These are phyloP conservation scores for Calonectria ilicicola DNA, from an alignment of 2,329 filamentous ascomycete species.

Conservation along the genomic window DNA sequence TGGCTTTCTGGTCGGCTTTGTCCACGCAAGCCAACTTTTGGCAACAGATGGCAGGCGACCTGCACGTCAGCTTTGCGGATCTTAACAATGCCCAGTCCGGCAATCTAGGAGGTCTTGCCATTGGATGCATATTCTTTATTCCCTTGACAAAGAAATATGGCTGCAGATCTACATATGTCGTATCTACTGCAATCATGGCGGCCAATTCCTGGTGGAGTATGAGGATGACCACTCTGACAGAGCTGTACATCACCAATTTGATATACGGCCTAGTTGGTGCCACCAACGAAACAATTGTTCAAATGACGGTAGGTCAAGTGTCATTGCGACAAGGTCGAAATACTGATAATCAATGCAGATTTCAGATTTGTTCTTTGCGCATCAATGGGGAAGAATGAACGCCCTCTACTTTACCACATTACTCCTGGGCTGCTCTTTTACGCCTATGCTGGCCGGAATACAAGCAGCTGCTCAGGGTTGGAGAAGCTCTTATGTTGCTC, in stretches of 20 bases:
- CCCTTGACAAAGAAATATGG: conserved; percentile 47
- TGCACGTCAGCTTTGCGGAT: conserved; percentile 35
- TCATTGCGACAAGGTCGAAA: neutral
- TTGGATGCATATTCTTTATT: conserved; percentile 46
- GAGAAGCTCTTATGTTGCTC: neutral
- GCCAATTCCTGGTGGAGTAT: conserved; percentile 37
- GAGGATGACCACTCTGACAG: conserved; percentile 28
- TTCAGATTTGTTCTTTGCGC: conserved; percentile 45
- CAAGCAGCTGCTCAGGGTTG: neutral
- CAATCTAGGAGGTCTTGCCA: conserved; percentile 41
- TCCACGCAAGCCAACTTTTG: conserved; percentile 36
- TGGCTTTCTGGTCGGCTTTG: neutral
- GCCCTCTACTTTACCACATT: conserved; percentile 42
- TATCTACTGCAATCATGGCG: conserved; percentile 32
- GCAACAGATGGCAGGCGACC: conserved; percentile 42
- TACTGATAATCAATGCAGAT: conserved; percentile 25
- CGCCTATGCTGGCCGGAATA: neutral
- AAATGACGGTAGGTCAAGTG: conserved; percentile 46
- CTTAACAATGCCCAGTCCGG: conserved; percentile 38
- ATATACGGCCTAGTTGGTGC: conserved; percentile 48
- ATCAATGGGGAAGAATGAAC: conserved; percentile 44
- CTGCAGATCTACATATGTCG: conserved; percentile 43
- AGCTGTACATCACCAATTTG: conserved; percentile 40
- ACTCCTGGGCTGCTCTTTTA: neutral
- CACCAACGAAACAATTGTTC: conserved; percentile 50